Evolutionary conservation across 331 rosid species (phyloP).

Genomic region (Rhamnella rubrinervis): DNA sequence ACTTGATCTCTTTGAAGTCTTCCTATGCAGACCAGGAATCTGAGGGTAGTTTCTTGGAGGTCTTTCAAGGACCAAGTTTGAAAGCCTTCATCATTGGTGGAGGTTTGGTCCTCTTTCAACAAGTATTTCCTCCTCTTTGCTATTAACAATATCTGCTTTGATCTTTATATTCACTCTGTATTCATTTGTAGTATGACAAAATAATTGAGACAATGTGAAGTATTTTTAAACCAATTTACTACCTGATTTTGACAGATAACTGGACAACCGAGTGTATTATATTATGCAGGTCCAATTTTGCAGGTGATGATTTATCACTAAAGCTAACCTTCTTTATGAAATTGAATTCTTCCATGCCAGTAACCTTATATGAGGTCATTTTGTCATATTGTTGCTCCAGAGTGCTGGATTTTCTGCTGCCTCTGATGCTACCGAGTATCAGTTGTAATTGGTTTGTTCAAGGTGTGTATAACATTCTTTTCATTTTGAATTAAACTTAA

Average conservation of each 20-base stretch:
- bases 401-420: constrained; percentile 98
- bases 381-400: constrained; percentile 39
- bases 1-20: constrained; percentile 62
- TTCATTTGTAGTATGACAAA: constrained; percentile 15
- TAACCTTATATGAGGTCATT: constrained; percentile 17
- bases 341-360: constrained; percentile 11
- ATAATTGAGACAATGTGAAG: constrained; percentile 31
- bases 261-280: constrained; percentile 96
- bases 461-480: constrained; percentile 43
- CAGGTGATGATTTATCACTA: constrained; percentile 65
- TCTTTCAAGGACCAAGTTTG: constrained; percentile 89
- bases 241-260: constrained; percentile 70
- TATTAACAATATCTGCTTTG: constrained; percentile 10
- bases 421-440: constrained; percentile 93
- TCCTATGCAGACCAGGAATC: constrained; percentile 72
- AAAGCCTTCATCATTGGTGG: constrained; percentile 87
- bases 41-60: constrained; percentile 82
- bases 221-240: constrained; percentile 37
- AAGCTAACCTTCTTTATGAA: constrained; percentile 16
- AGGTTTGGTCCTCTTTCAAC: constrained; percentile 93
- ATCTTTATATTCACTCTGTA: neutral
- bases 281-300: constrained; percentile 91
- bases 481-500: neutral
- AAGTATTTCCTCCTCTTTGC: constrained; percentile 49
- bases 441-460: constrained; percentile 85